A percentile compares a stretch with the other conserved stretches of the same genome.
Conservation (phyloP, 495 filamentous ascomycete species). For the Aspergillus heteromorphus region DNA sequence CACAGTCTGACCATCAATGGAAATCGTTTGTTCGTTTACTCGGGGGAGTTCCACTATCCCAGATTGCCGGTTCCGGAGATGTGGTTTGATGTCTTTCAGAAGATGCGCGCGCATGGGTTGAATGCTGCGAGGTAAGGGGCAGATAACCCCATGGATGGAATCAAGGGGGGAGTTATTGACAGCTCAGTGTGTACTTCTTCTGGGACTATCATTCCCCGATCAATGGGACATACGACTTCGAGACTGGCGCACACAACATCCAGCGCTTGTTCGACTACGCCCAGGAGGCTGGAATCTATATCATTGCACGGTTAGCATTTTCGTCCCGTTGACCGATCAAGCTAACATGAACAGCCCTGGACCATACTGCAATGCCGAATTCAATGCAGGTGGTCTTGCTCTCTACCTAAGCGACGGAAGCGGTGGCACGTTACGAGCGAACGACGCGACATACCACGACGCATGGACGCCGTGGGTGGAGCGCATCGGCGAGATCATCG, state of each 20-base stretch:
- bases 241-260: conserved; percentile 49
- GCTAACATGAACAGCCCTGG: conserved; percentile 33
- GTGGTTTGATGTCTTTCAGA: conserved; percentile 59
- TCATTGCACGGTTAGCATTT: conserved; percentile 48
- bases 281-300: conserved; percentile 57
- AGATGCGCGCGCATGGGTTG: conserved; percentile 54
- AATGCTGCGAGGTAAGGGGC: conserved; percentile 44
- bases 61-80: conserved; percentile 53
- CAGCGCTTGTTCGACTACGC: conserved; percentile 53
- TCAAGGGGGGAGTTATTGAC: conserved; percentile 1
- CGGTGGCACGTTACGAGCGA: conserved; percentile 43
- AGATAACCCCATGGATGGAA: too few relatives aligned
- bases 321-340: too few relatives aligned
- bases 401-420: conserved; percentile 54
- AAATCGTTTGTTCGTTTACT: conserved; percentile 50
- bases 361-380: conserved; percentile 62
- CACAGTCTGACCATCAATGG: conserved; percentile 55
- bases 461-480: conserved; percentile 1
- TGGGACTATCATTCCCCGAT: conserved; percentile 51
- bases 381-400: conserved; percentile 51
- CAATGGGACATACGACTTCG: conserved; percentile 49
- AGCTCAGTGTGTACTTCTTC: conserved; percentile 45
- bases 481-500: conserved; percentile 43
- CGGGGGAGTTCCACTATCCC: conserved; percentile 56
- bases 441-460: conserved; percentile 34